These are phyloP conservation scores for Ustilago trichophora DNA, from an alignment of 1,284 basidiomycete species.

Conservation along the genomic window DNA sequence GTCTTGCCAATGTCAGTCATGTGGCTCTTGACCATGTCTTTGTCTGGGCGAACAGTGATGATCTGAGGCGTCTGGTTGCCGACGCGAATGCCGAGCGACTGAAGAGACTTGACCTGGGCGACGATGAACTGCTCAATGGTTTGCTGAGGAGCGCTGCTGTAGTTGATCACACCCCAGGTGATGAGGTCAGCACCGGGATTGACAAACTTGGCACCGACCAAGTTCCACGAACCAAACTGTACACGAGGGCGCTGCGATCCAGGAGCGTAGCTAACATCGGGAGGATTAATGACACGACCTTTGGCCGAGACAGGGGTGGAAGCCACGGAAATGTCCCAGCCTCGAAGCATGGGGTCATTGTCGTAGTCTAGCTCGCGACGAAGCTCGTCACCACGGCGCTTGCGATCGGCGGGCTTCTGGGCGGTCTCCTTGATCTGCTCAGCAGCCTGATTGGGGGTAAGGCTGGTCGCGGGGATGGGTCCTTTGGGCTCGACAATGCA, in stretches of 20 bases:
- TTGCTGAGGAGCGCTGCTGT: constrained; percentile 8
- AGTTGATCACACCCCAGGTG: constrained; percentile 52
- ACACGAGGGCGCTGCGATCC: constrained; percentile 66
- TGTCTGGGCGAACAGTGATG: neutral
- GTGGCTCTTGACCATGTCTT: constrained; percentile 1
- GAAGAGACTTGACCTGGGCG: constrained; percentile 12
- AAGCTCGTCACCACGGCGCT: constrained; percentile 35
- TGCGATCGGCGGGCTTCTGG: constrained; percentile 31
- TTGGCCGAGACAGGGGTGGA: constrained; percentile 59
- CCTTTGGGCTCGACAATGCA: constrained; percentile 35
- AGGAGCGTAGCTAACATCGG: constrained; percentile 48
- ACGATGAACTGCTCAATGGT: constrained; percentile 18
- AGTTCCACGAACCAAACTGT: constrained; percentile 55
- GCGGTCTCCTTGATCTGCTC: constrained; percentile 43
- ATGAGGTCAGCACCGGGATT: constrained; percentile 21
- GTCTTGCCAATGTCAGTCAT: constrained; percentile 17
- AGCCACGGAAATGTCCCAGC: constrained; percentile 68
- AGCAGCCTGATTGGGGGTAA: constrained; percentile 35
- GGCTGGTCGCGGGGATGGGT: constrained; percentile 39
- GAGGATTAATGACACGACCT: constrained; percentile 66
- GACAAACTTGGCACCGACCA: constrained; percentile 36
- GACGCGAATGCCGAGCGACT: constrained; percentile 35
- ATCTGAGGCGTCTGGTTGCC: constrained; percentile 11
- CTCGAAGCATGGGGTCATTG: constrained; percentile 24
- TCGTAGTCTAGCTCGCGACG: constrained; percentile 48